Percentiles rank a stretch among this genome's conserved stretches.
Conservation (phyloP, 257 asterid genomes). For the Oldenlandia corymbosa region DNA sequence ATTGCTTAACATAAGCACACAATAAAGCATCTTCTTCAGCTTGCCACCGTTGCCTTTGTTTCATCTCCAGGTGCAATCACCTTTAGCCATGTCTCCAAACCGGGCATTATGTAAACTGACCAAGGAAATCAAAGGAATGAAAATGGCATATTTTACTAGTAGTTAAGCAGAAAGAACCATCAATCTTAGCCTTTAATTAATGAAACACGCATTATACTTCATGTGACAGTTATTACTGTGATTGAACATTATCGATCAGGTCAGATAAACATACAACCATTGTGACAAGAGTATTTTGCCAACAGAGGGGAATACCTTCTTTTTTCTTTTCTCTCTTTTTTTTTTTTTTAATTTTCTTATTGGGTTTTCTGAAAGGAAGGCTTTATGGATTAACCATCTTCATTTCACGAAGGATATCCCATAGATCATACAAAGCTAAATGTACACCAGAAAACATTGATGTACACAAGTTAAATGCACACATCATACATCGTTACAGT, state of each 20-base stretch:
- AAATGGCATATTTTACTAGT: not conserved
- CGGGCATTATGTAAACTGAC: slow-evolving; percentile 43
- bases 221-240: not conserved
- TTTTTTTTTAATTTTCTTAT: no score
- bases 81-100: slow-evolving; percentile 41
- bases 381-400: not conserved
- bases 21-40: slow-evolving; percentile 69
- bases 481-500: no score
- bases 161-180: not conserved
- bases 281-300: not conserved
- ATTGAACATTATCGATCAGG: not conserved
- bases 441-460: no score
- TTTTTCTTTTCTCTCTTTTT: not conserved
- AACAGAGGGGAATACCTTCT: no score
- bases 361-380: no score
- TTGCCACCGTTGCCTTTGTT: slow-evolving; percentile 74
- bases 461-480: no score
- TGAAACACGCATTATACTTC: not conserved
- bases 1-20: slow-evolving; percentile 52
- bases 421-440: not conserved
- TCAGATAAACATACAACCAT: not conserved
- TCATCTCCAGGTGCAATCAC: slow-evolving; percentile 42
- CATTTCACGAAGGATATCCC: not conserved
- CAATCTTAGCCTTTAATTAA: not conserved
- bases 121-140: not conserved